These are phyloP conservation scores for Aspergillus glaucus DNA, from an alignment of 2,329 filamentous ascomycete genomes.

Conservation along the genomic window DNA sequence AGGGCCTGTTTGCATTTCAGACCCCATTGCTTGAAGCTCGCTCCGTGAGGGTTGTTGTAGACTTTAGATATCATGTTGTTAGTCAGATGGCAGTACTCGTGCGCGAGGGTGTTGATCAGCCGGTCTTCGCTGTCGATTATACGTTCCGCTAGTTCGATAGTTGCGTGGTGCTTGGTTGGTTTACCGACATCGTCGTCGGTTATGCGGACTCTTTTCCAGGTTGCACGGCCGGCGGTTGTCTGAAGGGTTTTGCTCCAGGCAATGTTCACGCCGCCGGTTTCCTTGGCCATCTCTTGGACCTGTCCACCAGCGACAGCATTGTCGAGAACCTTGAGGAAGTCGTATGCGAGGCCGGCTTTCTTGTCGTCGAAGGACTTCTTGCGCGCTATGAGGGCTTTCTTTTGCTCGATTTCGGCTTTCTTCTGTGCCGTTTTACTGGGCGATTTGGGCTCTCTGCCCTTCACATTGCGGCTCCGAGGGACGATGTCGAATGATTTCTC, in stretches of 20 bases:
- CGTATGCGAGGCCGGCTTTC: constrained; percentile 48
- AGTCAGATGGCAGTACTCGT: constrained; percentile 92
- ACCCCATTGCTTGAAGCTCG: constrained; percentile 72
- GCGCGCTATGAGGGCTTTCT: constrained; percentile 28
- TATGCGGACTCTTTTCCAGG: constrained; percentile 57
- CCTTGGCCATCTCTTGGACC: constrained; percentile 42
- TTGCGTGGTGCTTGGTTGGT: constrained; percentile 54
- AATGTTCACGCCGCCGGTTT: constrained; percentile 53
- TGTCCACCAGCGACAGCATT: constrained; percentile 44
- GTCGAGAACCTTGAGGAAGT: constrained; percentile 54
- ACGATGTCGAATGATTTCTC: constrained; percentile 11
- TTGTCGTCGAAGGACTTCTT: constrained; percentile 48
- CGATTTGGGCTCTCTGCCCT: constrained; percentile 15
- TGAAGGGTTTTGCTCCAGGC: constrained; percentile 59
- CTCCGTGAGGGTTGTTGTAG: constrained; percentile 71
- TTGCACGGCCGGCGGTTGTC: constrained; percentile 60
- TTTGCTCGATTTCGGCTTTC: constrained; percentile 30
- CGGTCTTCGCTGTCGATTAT: constrained; percentile 73
- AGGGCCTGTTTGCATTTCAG: constrained; percentile 32
- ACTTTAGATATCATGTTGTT: constrained; percentile 82
- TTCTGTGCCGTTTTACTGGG: constrained; percentile 36
- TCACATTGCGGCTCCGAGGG: constrained; percentile 1
- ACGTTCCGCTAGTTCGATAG: constrained; percentile 82
- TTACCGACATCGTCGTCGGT: constrained; percentile 10
- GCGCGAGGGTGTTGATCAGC: constrained; percentile 83